Base-by-base conservation (phyloP, 495 filamentous ascomycete genomes). In the Sordaria brevicollis region DNA sequence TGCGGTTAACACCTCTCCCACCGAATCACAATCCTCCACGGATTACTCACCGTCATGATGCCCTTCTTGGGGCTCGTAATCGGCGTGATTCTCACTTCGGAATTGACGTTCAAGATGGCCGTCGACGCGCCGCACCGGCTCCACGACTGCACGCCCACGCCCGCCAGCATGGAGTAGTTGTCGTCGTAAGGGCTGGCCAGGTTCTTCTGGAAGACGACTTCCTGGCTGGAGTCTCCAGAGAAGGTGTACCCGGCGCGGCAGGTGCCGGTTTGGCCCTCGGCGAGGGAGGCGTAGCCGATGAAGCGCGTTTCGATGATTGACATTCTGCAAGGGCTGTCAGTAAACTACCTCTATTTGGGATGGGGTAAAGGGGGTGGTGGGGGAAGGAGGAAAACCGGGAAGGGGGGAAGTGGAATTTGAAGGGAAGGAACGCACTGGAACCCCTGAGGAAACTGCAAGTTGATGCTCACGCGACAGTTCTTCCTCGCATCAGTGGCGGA, bases 391-490 rank as follows among this genome's bases (percentile, higher is more conserved):
- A n/a, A n/a, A n/a, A n/a, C n/a, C 65, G 54, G 25, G 21, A 10
- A 29, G 65, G 65, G 17, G 65, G 71, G 11, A 69, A 67, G 33
- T 37, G 67, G 34, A 69, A 68, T 19, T 43, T 54, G n/a, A 68
- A 62, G 25, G 35, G 33, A 65, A 62, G 15, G 31, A 67, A 71
- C 75, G 69, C 73, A 83, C 76, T 81, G 79, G 76, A 80, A 83
- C 67, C 81, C 82, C 31, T 69, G 69, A 15, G 81, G 82, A 71
- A 82, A 83, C 68, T 77, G 62, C 9, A 84, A 73, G 70, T 82
- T 80, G 75, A 84, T 76, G 74, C 78, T 79, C 49, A 85, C 66
- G 65, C 82, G 81, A 76, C 83, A 85, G 78, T 81, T 81, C 80
- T 84, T 83, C 77, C 75, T 77, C 70, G 71, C 76, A 66, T 81